Percentiles rank a stretch among this genome's conserved stretches.
These are phyloP conservation scores for Penicillium ochrochloron DNA, from an alignment of 495 filamentous ascomycete genomes.

Conservation along the genomic window DNA sequence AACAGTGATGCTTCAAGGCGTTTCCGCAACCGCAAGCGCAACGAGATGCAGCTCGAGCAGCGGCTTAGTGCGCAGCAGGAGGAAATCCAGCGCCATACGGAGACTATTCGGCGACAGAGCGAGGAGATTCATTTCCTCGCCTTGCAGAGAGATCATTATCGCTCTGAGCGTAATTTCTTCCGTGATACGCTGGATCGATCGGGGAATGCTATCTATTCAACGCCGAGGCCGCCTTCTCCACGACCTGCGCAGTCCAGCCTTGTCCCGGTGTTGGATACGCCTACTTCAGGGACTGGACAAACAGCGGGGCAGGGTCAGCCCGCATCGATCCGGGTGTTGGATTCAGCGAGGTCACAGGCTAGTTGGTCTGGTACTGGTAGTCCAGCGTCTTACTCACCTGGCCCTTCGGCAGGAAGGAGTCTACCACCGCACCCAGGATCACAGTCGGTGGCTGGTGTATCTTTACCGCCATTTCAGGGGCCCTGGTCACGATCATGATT, in stretches of 20 bases:
- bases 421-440: slow-evolving; percentile 15
- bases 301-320: not conserved
- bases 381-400: slow-evolving; percentile 26
- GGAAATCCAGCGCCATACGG: slow-evolving; percentile 60
- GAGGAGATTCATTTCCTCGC: slow-evolving; percentile 60
- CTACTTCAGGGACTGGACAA: not conserved
- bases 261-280: slow-evolving; percentile 13
- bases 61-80: slow-evolving; percentile 60
- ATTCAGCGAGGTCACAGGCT: slow-evolving; percentile 22
- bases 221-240: slow-evolving; percentile 51
- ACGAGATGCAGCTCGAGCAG: slow-evolving; percentile 75
- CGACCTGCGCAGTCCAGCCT: slow-evolving; percentile 16
- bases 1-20: slow-evolving; percentile 93
- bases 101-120: slow-evolving; percentile 60
- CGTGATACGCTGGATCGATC: slow-evolving; percentile 64
- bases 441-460: slow-evolving; percentile 23
- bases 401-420: slow-evolving; percentile 13
- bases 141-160: slow-evolving; percentile 59
- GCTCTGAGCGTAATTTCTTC: slow-evolving; percentile 66
- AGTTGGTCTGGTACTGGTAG: slow-evolving; percentile 29
- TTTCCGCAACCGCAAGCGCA: slow-evolving; percentile 89
- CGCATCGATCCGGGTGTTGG: slow-evolving; percentile 15
- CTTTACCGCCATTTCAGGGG: slow-evolving; percentile 31
- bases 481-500: slow-evolving; percentile 28
- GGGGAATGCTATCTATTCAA: slow-evolving; percentile 46